Conservation (phyloP, 495 filamentous ascomycete species). For the Aspergillus cavernicola region DNA sequence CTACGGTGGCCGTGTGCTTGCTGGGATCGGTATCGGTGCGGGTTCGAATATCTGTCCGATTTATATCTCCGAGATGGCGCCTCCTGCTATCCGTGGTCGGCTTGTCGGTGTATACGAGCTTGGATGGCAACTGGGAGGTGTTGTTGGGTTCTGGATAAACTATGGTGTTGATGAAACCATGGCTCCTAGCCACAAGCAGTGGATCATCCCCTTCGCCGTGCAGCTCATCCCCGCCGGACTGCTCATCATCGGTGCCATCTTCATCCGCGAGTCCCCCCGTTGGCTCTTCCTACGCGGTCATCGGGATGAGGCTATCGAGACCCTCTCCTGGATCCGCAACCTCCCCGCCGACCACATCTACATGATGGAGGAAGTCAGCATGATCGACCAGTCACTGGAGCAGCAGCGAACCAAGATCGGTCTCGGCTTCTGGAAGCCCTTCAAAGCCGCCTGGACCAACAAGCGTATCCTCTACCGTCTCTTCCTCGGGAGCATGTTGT, state of each 20-base stretch:
- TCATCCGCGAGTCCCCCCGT: slow-evolving; percentile 55
- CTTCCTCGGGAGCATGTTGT: slow-evolving; percentile 63
- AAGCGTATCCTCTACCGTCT: slow-evolving; percentile 61
- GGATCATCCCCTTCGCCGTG: slow-evolving; percentile 55
- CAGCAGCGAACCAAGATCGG: slow-evolving; percentile 56
- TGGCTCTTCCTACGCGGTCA: slow-evolving; percentile 51
- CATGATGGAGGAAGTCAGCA: slow-evolving; percentile 63
- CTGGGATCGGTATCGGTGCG: slow-evolving; percentile 73
- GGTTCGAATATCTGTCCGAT: slow-evolving; percentile 73
- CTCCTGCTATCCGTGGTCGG: slow-evolving; percentile 74
- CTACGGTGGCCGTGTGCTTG: slow-evolving; percentile 67
- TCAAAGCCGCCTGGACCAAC: slow-evolving; percentile 51
- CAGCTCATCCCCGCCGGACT: slow-evolving; percentile 53
- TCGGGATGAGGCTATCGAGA: slow-evolving; percentile 54
- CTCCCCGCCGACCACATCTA: slow-evolving; percentile 58
- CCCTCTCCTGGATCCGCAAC: slow-evolving; percentile 63
- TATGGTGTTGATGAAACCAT: slow-evolving; percentile 39
- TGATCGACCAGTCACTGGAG: slow-evolving; percentile 61
- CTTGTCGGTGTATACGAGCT: slow-evolving; percentile 74
- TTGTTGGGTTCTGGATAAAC: slow-evolving; percentile 75
- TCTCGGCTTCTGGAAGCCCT: slow-evolving; percentile 66
- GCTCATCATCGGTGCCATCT: slow-evolving; percentile 45
- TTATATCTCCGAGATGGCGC: slow-evolving; percentile 77
- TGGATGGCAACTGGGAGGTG: slow-evolving; percentile 68
- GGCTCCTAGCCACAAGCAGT: slow-evolving; percentile 39